Base-by-base conservation (phyloP, 176 grass and related monocot genomes). In the Microstegium vimineum region DNA sequence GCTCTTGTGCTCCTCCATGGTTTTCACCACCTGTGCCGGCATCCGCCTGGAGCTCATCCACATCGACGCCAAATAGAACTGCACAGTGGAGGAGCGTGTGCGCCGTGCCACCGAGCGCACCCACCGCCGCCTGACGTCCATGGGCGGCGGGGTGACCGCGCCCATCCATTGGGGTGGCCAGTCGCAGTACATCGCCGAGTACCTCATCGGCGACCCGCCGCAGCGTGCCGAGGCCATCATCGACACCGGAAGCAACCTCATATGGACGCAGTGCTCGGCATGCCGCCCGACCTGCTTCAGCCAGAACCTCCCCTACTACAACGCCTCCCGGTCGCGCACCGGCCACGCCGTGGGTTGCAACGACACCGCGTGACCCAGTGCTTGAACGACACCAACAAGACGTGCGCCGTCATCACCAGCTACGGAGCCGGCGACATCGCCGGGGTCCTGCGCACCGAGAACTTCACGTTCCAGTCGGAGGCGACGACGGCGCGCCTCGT, bases 161-260 rank as follows among this genome's bases (percentile, higher is more conserved):
- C 52, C 80, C 17, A 11, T 42, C 11, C 35, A 18, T 6, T 32
- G 76, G 76, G 34, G 12, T 0, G 27, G 9, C 8, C 2, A 23
- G 27, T 5, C 61, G 11, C 41, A 78, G 76, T 78, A 78, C 76
- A 33, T 78, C 76, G 76, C 76, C 26, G 76, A 78, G 76, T 82
- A 82, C 79, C 37, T 27, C 35, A 82, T 82, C 40, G 76, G 79
- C 10, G 27, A n/a, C 35, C 68, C 49, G 12, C 67, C 67, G 35
- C 52, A 60, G 25, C 25, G 0, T 0, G 79, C 67, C 2, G 49
- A 15, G 30, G 88, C 88, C 42, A 67, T 90, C 54, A 20, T 74
- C 5, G 88, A 90, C 69, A 88, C 88, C 9, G 91, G 88, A 66
- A 93, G 91, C 79, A 67, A 93, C 60, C 82, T 93, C 32, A 57